Evolutionary conservation across 352 stramenopile genomes (phyloP).

Genomic region (Phytophthora cactorum): DNA sequence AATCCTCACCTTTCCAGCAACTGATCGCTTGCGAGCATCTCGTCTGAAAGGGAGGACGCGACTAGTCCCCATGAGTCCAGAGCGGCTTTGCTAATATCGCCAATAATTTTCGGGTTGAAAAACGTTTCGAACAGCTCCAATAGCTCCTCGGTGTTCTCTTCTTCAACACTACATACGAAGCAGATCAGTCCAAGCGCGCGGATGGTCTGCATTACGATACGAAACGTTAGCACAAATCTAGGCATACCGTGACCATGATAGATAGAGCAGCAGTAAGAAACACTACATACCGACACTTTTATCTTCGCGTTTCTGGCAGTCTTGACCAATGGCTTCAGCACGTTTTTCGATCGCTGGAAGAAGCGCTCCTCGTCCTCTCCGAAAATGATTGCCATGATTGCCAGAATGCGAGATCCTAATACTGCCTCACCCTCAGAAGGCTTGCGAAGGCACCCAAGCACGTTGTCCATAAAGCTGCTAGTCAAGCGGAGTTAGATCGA

Average conservation of each 20-base stretch:
- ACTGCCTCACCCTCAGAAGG: constrained; percentile 77
- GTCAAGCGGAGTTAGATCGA: not conserved
- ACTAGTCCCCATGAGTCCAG: constrained; percentile 80
- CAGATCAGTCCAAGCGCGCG: constrained; percentile 72
- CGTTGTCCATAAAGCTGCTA: constrained; percentile 72
- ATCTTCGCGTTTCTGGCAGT: constrained; percentile 62
- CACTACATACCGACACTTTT: constrained; percentile 63
- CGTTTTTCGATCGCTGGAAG: constrained; percentile 72
- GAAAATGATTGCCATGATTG: constrained; percentile 78
- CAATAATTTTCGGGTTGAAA: constrained; percentile 70
- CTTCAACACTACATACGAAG: constrained; percentile 80
- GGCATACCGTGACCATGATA: not conserved
- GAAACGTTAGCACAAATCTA: not conserved
- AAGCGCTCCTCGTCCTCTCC: constrained; percentile 78
- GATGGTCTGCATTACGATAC: constrained; percentile 50
- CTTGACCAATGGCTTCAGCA: constrained; percentile 78
- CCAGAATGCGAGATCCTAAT: constrained; percentile 70
- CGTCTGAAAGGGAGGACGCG: constrained; percentile 65
- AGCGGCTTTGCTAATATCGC: constrained; percentile 66
- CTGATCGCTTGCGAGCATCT: constrained; percentile 53
- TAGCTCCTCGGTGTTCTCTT: constrained; percentile 77
- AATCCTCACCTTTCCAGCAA: constrained; percentile 64
- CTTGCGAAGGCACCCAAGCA: constrained; percentile 69
- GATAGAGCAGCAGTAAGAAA: not conserved
- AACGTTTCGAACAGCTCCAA: constrained; percentile 70